Percentiles rank a stretch among this genome's conserved stretches.
phyloP scores from a whole-genome alignment of 257 asterid species.

The Gentiana macrophylla region DNA sequence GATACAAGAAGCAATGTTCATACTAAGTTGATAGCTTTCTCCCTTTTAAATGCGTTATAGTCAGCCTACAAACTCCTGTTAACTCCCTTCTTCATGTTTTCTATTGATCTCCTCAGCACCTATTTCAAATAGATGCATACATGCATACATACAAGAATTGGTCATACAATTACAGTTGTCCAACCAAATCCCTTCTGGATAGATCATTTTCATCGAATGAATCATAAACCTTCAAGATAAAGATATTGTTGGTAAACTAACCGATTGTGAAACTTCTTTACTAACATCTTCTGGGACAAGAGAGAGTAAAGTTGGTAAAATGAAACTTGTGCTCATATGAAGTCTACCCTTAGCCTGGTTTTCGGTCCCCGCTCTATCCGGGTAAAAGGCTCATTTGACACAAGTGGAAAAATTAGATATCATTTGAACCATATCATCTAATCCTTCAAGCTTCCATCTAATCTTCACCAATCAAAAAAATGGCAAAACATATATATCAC shows the following conservation, averaged over 20 bases:
- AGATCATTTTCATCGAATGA: not conserved
- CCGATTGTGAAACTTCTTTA: constrained; percentile 77
- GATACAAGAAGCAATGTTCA: constrained; percentile 4
- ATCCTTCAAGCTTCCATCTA: constrained; percentile 88
- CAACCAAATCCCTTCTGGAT: not conserved
- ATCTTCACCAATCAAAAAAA: constrained; percentile 31
- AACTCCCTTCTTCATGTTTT: constrained; percentile 75
- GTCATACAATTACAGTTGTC: not conserved
- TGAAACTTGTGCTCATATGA: constrained; percentile 69
- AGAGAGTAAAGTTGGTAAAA: constrained; percentile 61
- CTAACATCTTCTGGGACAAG: constrained; percentile 75
- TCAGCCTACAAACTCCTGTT: constrained; percentile 77
- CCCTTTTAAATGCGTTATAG: constrained; percentile 62
- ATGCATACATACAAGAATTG: too few species aligned
- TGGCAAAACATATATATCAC: too few species aligned
- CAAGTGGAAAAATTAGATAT: constrained; percentile 63
- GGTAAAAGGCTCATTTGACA: constrained; percentile 71
- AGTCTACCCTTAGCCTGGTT: constrained; percentile 65
- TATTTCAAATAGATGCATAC: constrained; percentile 1
- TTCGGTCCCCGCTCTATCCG: constrained; percentile 56
- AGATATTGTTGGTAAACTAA: constrained; percentile 18
- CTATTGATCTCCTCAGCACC: constrained; percentile 57
- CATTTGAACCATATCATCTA: constrained; percentile 80
- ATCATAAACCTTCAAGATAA: not conserved
- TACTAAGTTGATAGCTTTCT: constrained; percentile 38